Conservation (phyloP, 257 asterid genomes). For the Echium plantagineum region DNA sequence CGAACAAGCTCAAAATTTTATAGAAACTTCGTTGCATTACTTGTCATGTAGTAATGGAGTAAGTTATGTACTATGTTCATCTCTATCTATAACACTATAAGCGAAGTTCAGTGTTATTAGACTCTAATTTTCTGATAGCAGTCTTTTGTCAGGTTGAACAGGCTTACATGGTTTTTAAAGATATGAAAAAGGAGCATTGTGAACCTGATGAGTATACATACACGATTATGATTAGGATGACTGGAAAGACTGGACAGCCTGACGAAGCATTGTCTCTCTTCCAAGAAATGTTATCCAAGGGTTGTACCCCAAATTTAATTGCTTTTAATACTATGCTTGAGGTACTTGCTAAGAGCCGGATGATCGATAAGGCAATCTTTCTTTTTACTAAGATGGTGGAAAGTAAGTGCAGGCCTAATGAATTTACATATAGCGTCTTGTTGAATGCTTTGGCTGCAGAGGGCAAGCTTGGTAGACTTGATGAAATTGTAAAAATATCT, state of each 20-base stretch:
- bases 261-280: constrained; percentile 56
- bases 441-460: constrained; percentile 51
- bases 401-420: constrained; percentile 78
- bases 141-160: constrained; percentile 69
- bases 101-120: constrained; percentile 10
- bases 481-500: constrained; percentile 67
- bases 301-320: constrained; percentile 62
- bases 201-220: constrained; percentile 79
- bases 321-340: constrained; percentile 75
- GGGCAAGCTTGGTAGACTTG: constrained; percentile 79
- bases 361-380: constrained; percentile 51
- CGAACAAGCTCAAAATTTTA: not conserved
- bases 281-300: constrained; percentile 69
- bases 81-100: not conserved
- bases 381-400: constrained; percentile 82
- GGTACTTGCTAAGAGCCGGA: constrained; percentile 53
- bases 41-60: no score
- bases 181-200: constrained; percentile 74
- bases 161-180: constrained; percentile 51
- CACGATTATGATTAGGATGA: constrained; percentile 74
- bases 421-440: constrained; percentile 67
- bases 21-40: not conserved
- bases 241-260: constrained; percentile 56
- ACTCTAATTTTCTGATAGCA: constrained; percentile 59
- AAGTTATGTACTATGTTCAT: not conserved